Evolutionary conservation across 495 filamentous ascomycete species (phyloP).

Genomic region (Podospora fimiseda): DNA sequence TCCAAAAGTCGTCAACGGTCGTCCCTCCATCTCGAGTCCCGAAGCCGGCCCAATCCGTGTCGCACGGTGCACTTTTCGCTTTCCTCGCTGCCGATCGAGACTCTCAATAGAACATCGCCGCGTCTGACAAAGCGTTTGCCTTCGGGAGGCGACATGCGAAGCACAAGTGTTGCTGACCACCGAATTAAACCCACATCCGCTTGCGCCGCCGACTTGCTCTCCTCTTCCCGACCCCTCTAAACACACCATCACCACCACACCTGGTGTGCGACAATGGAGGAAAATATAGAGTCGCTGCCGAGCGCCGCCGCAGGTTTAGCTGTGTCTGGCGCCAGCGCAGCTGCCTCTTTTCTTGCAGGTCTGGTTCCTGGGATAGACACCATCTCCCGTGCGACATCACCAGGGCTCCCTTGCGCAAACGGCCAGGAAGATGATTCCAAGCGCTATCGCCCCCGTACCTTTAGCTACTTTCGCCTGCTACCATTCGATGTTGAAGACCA

Average conservation of each 20-base stretch:
- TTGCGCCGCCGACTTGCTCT: background rate
- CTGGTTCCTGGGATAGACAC: slow-evolving; percentile 31
- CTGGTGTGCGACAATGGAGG: slow-evolving; percentile 20
- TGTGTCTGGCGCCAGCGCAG: slow-evolving; percentile 15
- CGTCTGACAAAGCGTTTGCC: slow-evolving; percentile 4
- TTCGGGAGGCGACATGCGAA: slow-evolving; percentile 12
- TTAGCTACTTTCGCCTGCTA: slow-evolving; percentile 81
- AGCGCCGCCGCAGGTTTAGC: slow-evolving; percentile 18
- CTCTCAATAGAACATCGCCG: background rate
- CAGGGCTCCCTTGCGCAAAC: slow-evolving; percentile 32
- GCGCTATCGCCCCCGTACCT: slow-evolving; percentile 82
- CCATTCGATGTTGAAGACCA: slow-evolving; percentile 82
- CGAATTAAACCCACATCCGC: slow-evolving; percentile 2
- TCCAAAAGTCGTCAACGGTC: background rate
- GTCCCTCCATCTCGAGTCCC: background rate
- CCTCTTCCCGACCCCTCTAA: too few species aligned
- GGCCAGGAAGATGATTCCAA: slow-evolving; percentile 37
- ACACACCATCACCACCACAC: too few species aligned
- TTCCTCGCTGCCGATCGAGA: background rate
- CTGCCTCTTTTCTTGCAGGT: slow-evolving; percentile 19
- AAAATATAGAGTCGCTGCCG: slow-evolving; percentile 21
- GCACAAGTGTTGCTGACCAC: background rate
- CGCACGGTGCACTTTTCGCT: background rate
- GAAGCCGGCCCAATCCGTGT: background rate
- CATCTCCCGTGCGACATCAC: slow-evolving; percentile 44